These are phyloP conservation scores for Candida sanyaensis DNA, from an alignment of 1,139 yeast genomes.

Conservation along the genomic window DNA sequence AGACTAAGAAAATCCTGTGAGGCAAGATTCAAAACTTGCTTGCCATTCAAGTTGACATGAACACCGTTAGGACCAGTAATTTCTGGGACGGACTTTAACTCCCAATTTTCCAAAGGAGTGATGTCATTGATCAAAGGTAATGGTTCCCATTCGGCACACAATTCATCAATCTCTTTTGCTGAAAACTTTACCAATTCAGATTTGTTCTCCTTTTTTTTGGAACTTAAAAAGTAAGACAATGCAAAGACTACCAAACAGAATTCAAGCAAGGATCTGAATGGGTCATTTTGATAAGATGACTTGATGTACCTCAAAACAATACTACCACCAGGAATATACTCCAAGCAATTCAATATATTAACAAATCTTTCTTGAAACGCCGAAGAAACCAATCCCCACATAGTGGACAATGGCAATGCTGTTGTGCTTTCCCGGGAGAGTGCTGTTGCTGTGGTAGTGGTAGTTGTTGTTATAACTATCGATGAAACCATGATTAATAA, in stretches of 20 bases:
- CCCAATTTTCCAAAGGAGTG: slow-evolving; percentile 57
- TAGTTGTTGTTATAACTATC: slow-evolving; percentile 17
- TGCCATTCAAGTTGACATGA: slow-evolving; percentile 34
- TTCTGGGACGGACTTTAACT: slow-evolving; percentile 61
- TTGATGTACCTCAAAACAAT: slow-evolving; percentile 74
- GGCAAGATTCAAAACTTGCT: slow-evolving; percentile 56
- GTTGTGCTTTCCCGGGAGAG: slow-evolving; percentile 17
- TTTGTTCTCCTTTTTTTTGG: slow-evolving; percentile 79
- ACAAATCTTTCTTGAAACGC: slow-evolving; percentile 38
- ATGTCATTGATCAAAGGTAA: slow-evolving; percentile 70
- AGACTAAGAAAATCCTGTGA: slow-evolving; percentile 65
- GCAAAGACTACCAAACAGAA: slow-evolving; percentile 80
- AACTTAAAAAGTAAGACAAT: slow-evolving; percentile 76
- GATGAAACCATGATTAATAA: slow-evolving; percentile 11
- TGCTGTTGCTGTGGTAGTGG: slow-evolving; percentile 28
- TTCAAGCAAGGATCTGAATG: slow-evolving; percentile 85
- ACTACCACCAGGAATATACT: slow-evolving; percentile 76
- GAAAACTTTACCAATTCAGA: slow-evolving; percentile 68
- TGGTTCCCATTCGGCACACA: slow-evolving; percentile 90
- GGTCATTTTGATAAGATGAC: slow-evolving; percentile 93
- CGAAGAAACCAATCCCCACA: slow-evolving; percentile 39
- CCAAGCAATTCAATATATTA: slow-evolving; percentile 37
- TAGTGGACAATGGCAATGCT: slow-evolving; percentile 32
- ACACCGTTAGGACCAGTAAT: slow-evolving; percentile 59
- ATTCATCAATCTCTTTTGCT: slow-evolving; percentile 73